phyloP scores from a whole-genome alignment of 2,329 filamentous ascomycete species.

The Pestalotiopsis sp. region DNA sequence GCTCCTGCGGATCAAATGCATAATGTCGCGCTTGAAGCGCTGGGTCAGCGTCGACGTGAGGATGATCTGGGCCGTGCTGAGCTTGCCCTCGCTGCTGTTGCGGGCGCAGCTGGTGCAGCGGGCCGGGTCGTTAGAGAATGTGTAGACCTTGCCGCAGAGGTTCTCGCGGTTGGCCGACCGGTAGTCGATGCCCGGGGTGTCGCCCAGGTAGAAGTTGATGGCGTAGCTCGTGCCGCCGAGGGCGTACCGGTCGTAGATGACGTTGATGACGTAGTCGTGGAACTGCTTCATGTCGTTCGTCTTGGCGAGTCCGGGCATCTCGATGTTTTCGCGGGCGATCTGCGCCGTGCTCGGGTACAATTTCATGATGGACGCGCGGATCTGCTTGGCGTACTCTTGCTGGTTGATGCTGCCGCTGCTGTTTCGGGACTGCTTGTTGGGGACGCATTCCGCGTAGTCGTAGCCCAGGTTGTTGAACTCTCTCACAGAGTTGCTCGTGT shows the following conservation, averaged over 20 bases:
- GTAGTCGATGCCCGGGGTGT: not conserved
- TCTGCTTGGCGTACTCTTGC: not conserved
- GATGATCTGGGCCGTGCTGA: too few species aligned
- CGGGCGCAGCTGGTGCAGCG: not conserved
- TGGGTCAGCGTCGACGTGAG: not conserved
- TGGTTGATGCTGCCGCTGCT: not conserved
- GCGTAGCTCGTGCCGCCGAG: slow-evolving; percentile 12
- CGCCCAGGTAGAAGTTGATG: slow-evolving; percentile 15
- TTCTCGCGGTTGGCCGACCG: not conserved
- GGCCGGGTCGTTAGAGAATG: slow-evolving; percentile 4
- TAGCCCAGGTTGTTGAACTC: not conserved
- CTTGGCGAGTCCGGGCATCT: not conserved
- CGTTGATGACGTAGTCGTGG: slow-evolving; percentile 14
- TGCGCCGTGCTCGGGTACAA: not conserved
- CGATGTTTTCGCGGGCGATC: not conserved
- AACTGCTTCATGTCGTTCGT: not conserved
- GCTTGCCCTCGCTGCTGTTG: too few species aligned
- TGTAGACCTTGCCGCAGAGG: slow-evolving; percentile 15
- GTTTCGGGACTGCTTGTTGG: not conserved
- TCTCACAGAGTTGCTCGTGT: not conserved
- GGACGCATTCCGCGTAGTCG: not conserved
- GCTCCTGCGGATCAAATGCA: not conserved
- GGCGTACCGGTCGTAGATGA: slow-evolving; percentile 12
- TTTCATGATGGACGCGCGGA: not conserved
- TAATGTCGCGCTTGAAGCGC: slow-evolving; percentile 2